Base-by-base conservation (phyloP, 1,284 basidiomycete genomes). In the Cutaneotrichosporon dermatis region DNA sequence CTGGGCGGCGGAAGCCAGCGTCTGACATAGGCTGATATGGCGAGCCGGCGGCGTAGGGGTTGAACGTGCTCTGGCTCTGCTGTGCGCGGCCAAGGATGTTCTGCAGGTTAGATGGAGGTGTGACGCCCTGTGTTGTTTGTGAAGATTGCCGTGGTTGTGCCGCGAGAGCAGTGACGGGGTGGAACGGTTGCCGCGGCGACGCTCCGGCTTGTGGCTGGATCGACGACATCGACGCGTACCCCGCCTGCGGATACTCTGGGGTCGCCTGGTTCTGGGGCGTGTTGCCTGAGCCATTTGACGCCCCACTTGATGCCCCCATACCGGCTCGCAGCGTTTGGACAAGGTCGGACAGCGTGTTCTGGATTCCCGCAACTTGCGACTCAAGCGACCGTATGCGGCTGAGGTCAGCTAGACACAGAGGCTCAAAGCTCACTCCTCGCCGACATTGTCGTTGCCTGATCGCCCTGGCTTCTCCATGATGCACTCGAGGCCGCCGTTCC, bases 401-500 rank as follows among this genome's bases (percentile, higher is more conserved):
- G 72, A 4, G 4, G 55, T 60, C 39, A 61, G 57, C 45, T 37
- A 1, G 1, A 4, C 12, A 10, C 1, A 4, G 9, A 1, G 5
- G 4, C 1, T 16, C 34, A 37, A 35, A 53, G 82, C 88, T 76
- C 75, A 92, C 89, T 72, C 71, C 15, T 92, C 91, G 50, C 92
- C 79, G 2, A 88, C 88, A n/a, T 53, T 40, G 2, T 66, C 80
- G 87, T 51, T 57, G 5, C 44, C 54, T 7, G 60, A 86, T 54
- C 88, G 87, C 2, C 89, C 90, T 42, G 91, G 91, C 69, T 93
- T 93, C 76, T 94, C 91, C 75, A 94, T 92, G 39, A 93, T 82
- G 79, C 92, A 94, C 52, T 92, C 89, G 11, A 93, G 81, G 2
- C 88, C 88, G 39, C 88, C 87, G 69, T 91, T 88, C 50, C 88